Evolutionary conservation across 2,329 filamentous ascomycete species (phyloP), one percentile per base, ranked within the genome.

Genomic region (Cladosporium sp.): DNA sequence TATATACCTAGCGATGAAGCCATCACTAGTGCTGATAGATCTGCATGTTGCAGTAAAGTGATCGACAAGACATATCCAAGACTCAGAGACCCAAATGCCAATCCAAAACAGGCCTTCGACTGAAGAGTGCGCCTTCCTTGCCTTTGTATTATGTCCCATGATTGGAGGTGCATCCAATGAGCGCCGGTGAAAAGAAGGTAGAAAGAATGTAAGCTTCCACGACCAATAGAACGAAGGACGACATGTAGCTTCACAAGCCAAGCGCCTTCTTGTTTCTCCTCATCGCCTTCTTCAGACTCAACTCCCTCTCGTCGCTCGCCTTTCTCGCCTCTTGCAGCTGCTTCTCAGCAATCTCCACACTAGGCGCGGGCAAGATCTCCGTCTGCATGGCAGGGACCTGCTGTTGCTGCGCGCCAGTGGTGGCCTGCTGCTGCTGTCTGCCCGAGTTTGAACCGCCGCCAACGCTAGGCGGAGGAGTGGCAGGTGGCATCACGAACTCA

Each of bases 401-500:
- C 57, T 60, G 25, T 25, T 62, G 47, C 34, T 58, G 48, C 32
- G 42, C 57, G 40, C 55, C 45, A 32, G 28, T 10, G 5, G 42
- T 25, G 5, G 24, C 22, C 6, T 32, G 45, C 19, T 56, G 37
- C 45, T 58, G 34, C 54, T 56, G 54, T 22, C 50, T 32, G 48
- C 44, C 40, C 28, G 25, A 19, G 19, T 48, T 24, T 37, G 52
- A 45, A 19, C 58, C 61, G 17, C 49, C 50, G 3, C 57, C 58
- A 32, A 60, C 61, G 12, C 44, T 57, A n/a, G 68, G 66, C 39
- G 67, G 67, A 37, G 68, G 67, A 10, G 66, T 68, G 4, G 62
- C 66, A 40, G 69, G 69, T 42, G 71, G 71, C 68, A 73, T 70
- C 10, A 73, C 69, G 49, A 72, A 73, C 59, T 71, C 70, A 44